Evolutionary conservation across 371 early-diverging fungal species (phyloP).

Genomic region (Mortierella sp.): DNA sequence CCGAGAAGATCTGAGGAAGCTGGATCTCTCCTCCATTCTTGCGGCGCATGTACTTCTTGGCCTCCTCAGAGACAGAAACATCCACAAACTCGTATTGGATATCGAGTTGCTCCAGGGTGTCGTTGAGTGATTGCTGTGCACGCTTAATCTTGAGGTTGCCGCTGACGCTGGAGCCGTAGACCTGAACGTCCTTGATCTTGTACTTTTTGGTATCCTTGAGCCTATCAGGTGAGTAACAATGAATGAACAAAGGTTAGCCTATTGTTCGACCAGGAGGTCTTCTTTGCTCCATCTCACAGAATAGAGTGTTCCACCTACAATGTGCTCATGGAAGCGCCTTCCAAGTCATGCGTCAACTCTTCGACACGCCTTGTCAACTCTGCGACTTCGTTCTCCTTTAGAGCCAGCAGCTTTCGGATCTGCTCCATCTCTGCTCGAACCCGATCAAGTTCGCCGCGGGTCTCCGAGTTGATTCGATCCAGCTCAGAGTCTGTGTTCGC

Average conservation of each 20-base stretch:
- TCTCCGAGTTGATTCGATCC: constrained; percentile 15
- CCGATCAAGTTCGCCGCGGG: constrained; percentile 15
- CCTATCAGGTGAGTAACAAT: constrained; percentile 10
- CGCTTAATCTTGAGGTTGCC: constrained; percentile 41
- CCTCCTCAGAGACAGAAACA: constrained; percentile 26
- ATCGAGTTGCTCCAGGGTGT: constrained; percentile 30
- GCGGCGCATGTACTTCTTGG: constrained; percentile 35
- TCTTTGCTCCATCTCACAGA: too few species aligned
- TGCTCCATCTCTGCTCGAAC: constrained; percentile 40
- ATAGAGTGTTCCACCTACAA: too few species aligned
- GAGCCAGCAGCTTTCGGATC: constrained; percentile 18
- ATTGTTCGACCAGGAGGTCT: too few species aligned
- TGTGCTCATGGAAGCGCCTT: constrained; percentile 26
- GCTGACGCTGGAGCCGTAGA: constrained; percentile 48
- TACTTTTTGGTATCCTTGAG: constrained; percentile 44
- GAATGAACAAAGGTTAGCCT: neutral
- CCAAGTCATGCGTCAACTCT: constrained; percentile 31
- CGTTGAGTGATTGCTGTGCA: constrained; percentile 29
- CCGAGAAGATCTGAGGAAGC: constrained; percentile 41
- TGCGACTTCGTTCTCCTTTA: constrained; percentile 27
- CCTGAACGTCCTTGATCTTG: constrained; percentile 38
- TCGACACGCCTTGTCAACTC: constrained; percentile 39
- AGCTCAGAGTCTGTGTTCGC: constrained; percentile 15
- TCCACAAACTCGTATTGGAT: constrained; percentile 49
- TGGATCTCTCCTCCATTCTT: constrained; percentile 33